phyloP scores from a whole-genome alignment of 2,329 filamentous ascomycete species.

The Talaromyces pinophilus region DNA sequence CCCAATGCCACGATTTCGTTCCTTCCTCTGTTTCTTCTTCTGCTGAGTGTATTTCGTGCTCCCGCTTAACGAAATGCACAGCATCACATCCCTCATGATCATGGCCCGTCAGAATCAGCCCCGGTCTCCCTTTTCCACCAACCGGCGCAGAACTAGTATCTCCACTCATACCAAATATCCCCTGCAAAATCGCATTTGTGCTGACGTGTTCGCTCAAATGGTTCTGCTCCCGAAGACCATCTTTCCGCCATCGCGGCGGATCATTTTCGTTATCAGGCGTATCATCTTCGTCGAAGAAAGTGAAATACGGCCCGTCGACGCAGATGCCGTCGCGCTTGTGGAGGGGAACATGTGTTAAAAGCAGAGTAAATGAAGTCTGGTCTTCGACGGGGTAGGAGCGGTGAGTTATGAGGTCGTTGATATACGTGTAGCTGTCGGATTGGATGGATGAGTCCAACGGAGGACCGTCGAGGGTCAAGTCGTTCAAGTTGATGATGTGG shows the following conservation, averaged over 20 bases:
- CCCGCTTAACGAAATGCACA: constrained; percentile 74
- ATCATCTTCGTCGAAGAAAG: constrained; percentile 69
- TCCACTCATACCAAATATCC: constrained; percentile 75
- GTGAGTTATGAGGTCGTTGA: constrained; percentile 60
- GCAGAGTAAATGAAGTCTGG: constrained; percentile 70
- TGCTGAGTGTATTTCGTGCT: constrained; percentile 26
- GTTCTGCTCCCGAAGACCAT: constrained; percentile 78
- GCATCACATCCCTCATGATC: constrained; percentile 94
- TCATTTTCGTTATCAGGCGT: constrained; percentile 56
- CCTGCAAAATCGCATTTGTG: constrained; percentile 71
- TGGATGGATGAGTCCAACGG: constrained; percentile 68
- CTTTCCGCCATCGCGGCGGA: constrained; percentile 39
- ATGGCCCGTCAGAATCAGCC: constrained; percentile 86
- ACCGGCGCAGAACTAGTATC: constrained; percentile 56
- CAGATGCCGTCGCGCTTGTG: constrained; percentile 82
- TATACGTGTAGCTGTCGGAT: constrained; percentile 72
- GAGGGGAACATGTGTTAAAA: constrained; percentile 89
- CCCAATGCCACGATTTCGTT: constrained; percentile 36
- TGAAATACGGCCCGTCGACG: constrained; percentile 79
- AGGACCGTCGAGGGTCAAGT: constrained; percentile 89
- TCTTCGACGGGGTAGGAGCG: constrained; percentile 62
- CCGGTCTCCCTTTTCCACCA: constrained; percentile 66
- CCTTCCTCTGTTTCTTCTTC: constrained; percentile 19
- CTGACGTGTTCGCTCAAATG: constrained; percentile 74
- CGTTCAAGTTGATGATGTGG: constrained; percentile 82